Evolutionary conservation across 768 basidiomycete species (phyloP).

Genomic region (Auriscalpium orientale): DNA sequence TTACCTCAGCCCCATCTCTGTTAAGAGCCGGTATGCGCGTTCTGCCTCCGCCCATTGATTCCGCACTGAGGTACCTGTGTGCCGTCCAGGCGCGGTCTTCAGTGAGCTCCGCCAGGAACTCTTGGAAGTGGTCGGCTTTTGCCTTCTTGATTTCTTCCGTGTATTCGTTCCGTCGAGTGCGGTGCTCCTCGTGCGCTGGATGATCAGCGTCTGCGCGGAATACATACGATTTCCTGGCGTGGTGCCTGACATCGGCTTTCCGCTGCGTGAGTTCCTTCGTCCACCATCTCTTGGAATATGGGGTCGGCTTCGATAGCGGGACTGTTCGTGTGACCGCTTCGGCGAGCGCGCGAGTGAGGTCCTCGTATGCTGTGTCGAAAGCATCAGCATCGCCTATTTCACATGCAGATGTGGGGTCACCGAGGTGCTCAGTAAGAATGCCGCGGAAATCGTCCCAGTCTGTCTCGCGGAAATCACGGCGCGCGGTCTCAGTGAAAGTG

Average conservation of each 20-base stretch:
- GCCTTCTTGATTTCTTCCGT: constrained; percentile 3
- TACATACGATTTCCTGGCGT: background rate
- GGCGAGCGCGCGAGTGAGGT: background rate
- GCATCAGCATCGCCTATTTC: background rate
- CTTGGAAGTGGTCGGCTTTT: constrained; percentile 20
- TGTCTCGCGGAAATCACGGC: background rate
- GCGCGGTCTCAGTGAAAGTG: background rate
- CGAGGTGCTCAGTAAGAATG: background rate
- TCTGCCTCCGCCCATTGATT: constrained; percentile 5
- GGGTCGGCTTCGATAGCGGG: background rate
- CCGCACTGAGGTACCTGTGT: constrained; percentile 2
- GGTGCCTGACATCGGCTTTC: no score
- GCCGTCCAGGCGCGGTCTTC: constrained; percentile 15
- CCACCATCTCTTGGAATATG: background rate
- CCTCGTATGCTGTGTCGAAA: background rate
- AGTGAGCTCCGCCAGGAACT: constrained; percentile 13
- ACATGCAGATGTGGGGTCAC: background rate
- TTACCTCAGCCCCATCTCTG: background rate
- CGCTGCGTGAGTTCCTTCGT: background rate
- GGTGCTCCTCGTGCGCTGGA: background rate
- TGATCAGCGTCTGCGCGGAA: background rate
- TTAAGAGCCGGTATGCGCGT: constrained; percentile 14
- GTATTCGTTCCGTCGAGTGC: constrained; percentile 5
- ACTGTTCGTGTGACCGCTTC: background rate
- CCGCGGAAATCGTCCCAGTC: background rate